Evolutionary conservation across 2,329 filamentous ascomycete species (phyloP).

Genomic region (Rutstroemia sp.): DNA sequence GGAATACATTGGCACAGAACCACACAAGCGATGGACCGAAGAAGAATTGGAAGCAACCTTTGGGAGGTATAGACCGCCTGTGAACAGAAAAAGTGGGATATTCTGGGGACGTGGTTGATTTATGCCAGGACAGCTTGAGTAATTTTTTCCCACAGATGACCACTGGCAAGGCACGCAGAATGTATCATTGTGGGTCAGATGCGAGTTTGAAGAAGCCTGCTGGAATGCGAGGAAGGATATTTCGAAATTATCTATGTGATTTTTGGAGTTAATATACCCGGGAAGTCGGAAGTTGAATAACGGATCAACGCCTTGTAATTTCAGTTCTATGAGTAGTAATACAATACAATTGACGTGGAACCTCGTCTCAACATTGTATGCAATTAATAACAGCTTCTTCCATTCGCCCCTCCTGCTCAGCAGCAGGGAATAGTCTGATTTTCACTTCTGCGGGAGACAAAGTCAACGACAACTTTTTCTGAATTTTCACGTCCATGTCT

Average conservation of each 20-base stretch:
- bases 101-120: conserved; percentile 5
- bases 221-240: too few species aligned
- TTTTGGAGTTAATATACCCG: not conserved
- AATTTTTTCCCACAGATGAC: not conserved
- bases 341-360: too few species aligned
- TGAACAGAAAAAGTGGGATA: conserved; percentile 6
- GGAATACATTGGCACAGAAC: conserved; percentile 25
- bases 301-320: too few species aligned
- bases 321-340: too few species aligned
- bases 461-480: conserved; percentile 17
- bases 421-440: conserved; percentile 15
- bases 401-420: not conserved
- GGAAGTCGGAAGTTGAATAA: not conserved
- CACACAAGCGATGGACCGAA: conserved; percentile 25
- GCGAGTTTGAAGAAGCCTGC: too few species aligned
- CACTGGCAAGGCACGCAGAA: not conserved
- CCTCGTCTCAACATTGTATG: too few species aligned
- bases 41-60: conserved; percentile 25
- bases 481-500: conserved; percentile 8
- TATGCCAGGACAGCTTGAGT: too few species aligned
- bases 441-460: conserved; percentile 19
- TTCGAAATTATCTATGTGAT: too few species aligned
- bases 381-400: too few species aligned
- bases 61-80: conserved; percentile 20
- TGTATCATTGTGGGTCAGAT: too few species aligned